phyloP scores from a whole-genome alignment of 1,284 basidiomycete genomes.

The Ustilago vetiveriae region DNA sequence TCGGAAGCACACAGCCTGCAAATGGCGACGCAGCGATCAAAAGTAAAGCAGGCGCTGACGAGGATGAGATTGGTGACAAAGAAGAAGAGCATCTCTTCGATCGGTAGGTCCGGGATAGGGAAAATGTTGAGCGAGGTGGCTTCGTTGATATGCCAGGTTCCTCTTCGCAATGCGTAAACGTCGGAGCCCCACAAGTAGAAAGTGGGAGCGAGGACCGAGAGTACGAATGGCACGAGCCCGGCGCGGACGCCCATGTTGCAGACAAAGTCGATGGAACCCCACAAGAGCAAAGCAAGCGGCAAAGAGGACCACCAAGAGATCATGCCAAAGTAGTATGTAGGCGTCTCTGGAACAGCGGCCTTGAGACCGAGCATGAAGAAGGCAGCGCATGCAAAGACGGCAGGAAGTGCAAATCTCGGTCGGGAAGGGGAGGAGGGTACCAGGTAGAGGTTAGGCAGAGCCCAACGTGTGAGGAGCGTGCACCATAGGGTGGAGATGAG shows the following conservation, averaged over 20 bases:
- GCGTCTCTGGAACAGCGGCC: slow-evolving; percentile 21
- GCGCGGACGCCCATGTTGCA: slow-evolving; percentile 26
- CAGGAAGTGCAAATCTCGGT: slow-evolving; percentile 2
- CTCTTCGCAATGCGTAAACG: slow-evolving; percentile 55
- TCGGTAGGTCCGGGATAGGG: slow-evolving; percentile 55
- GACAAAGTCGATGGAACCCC: slow-evolving; percentile 50
- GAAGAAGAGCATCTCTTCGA: slow-evolving; percentile 65
- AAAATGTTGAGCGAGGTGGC: slow-evolving; percentile 58
- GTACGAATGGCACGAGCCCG: slow-evolving; percentile 17
- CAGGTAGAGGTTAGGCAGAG: slow-evolving; percentile 43
- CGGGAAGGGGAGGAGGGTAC: slow-evolving; percentile 5
- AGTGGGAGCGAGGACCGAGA: slow-evolving; percentile 40
- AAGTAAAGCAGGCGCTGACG: slow-evolving; percentile 58
- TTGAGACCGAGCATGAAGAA: slow-evolving; percentile 23
- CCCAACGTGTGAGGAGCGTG: slow-evolving; percentile 56
- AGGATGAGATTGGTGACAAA: slow-evolving; percentile 62
- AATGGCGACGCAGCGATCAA: slow-evolving; percentile 60
- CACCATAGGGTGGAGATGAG: slow-evolving; percentile 58
- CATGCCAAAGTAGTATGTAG: slow-evolving; percentile 60
- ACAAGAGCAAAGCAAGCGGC: slow-evolving; percentile 52
- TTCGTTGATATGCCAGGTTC: slow-evolving; percentile 62
- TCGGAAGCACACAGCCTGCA: slow-evolving; percentile 15
- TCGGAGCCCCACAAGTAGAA: slow-evolving; percentile 54
- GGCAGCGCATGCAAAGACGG: slow-evolving; percentile 5
- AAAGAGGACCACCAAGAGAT: slow-evolving; percentile 59